Conservation (phyloP, 768 basidiomycete species). For the Sarcomyxa edulis region DNA sequence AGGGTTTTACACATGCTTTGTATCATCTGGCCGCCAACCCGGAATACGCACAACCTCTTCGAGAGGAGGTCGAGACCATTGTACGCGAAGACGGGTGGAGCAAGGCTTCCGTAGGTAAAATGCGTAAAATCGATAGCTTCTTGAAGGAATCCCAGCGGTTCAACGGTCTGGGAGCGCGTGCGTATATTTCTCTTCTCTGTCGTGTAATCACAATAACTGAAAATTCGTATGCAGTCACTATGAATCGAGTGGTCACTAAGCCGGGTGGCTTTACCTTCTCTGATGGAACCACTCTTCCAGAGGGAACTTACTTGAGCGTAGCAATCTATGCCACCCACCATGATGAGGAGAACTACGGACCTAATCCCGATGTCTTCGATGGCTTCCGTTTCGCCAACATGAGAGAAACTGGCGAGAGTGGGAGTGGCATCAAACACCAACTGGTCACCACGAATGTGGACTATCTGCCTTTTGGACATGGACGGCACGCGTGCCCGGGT, state of each 20-base stretch:
- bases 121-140: slow-evolving; percentile 31
- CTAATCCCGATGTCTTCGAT: slow-evolving; percentile 25
- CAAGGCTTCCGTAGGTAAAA: slow-evolving; percentile 23
- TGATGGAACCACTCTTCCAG: slow-evolving; percentile 30
- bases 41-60: slow-evolving; percentile 14
- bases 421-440: slow-evolving; percentile 23
- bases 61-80: slow-evolving; percentile 17
- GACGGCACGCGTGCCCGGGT: slow-evolving; percentile 6
- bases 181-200: slow-evolving; percentile 4
- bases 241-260: slow-evolving; percentile 25
- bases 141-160: slow-evolving; percentile 24
- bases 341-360: slow-evolving; percentile 18
- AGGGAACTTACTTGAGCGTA: slow-evolving; percentile 21
- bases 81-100: slow-evolving; percentile 22
- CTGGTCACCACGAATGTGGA: slow-evolving; percentile 25
- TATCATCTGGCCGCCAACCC: slow-evolving; percentile 17
- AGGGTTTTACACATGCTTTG: slow-evolving; percentile 16
- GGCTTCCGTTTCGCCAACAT: slow-evolving; percentile 39
- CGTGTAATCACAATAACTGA: background rate
- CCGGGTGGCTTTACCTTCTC: slow-evolving; percentile 30
- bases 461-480: slow-evolving; percentile 18
- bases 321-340: slow-evolving; percentile 16
- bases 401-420: slow-evolving; percentile 21
- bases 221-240: slow-evolving; percentile 11
- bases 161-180: slow-evolving; percentile 15